phyloP scores from a whole-genome alignment of 2,329 filamentous ascomycete species.

The Colletotrichum sp. region DNA sequence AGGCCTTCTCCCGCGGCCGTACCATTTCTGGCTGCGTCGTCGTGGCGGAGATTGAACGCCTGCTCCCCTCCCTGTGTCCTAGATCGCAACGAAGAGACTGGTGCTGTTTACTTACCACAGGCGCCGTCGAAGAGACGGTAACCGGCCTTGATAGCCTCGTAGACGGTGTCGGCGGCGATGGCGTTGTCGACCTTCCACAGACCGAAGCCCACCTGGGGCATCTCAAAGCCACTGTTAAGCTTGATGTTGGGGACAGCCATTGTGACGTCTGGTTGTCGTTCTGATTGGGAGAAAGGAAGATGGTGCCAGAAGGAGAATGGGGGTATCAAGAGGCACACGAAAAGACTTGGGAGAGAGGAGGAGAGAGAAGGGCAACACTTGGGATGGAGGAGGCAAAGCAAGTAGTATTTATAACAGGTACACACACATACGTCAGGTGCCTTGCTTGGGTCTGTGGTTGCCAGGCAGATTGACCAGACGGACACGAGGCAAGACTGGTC shows the following conservation, averaged over 20 bases:
- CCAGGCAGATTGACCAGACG: not conserved
- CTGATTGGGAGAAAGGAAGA: not conserved
- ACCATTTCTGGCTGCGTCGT: not conserved
- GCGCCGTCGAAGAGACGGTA: constrained; percentile 67
- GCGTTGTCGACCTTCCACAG: constrained; percentile 85
- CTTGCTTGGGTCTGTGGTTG: not conserved
- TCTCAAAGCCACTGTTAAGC: constrained; percentile 69
- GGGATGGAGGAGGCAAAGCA: not conserved
- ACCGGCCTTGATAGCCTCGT: constrained; percentile 72
- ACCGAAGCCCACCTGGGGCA: constrained; percentile 79
- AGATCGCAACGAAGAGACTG: not conserved
- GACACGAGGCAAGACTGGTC: not conserved
- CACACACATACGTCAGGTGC: not conserved
- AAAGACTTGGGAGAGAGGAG: not conserved
- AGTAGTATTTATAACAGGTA: constrained; percentile 13
- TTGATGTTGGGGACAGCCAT: constrained; percentile 55
- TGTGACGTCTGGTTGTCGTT: not conserved
- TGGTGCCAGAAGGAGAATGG: not conserved
- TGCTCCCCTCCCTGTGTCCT: not conserved
- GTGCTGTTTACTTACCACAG: constrained; percentile 52
- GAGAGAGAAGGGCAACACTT: not conserved
- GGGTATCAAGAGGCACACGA: constrained; percentile 1
- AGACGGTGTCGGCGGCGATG: constrained; percentile 76
- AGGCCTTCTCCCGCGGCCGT: not conserved
- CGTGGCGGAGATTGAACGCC: not conserved